A percentile compares a stretch with the other conserved stretches of the same genome.
phyloP scores from a whole-genome alignment of 2,329 filamentous ascomycete species.

The Claviceps humidiphila region DNA sequence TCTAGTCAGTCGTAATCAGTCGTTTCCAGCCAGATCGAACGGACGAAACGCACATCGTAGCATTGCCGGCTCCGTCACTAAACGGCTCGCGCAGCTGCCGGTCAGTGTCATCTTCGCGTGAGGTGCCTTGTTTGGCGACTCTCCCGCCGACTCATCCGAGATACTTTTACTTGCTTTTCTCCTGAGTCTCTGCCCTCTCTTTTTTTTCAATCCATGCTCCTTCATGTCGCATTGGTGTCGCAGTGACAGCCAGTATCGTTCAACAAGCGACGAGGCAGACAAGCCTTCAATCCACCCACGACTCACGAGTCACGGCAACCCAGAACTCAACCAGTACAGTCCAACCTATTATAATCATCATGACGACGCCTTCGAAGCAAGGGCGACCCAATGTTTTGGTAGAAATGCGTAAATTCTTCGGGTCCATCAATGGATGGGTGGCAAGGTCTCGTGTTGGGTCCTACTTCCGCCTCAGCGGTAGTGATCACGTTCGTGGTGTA shows the following conservation, averaged over 20 bases:
- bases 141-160: background rate
- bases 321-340: background rate
- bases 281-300: background rate
- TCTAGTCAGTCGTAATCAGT: background rate
- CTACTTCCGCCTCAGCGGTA: slow-evolving; percentile 5
- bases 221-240: background rate
- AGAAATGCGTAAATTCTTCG: slow-evolving; percentile 46
- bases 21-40: background rate
- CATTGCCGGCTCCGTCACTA: background rate
- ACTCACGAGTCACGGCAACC: background rate
- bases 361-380: slow-evolving; percentile 3
- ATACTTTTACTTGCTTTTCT: background rate
- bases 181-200: background rate
- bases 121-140: background rate
- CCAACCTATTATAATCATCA: background rate
- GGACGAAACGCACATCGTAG: too few species aligned
- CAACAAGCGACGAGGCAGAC: background rate
- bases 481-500: slow-evolving; percentile 3
- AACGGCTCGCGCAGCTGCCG: background rate
- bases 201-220: background rate
- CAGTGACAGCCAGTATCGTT: background rate
- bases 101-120: background rate
- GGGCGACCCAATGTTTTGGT: slow-evolving; percentile 1
- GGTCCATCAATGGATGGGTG: background rate
- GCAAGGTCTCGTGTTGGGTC: slow-evolving; percentile 4